Base-by-base conservation (phyloP, 257 asterid genomes). In the Nicotiana paniculata region DNA sequence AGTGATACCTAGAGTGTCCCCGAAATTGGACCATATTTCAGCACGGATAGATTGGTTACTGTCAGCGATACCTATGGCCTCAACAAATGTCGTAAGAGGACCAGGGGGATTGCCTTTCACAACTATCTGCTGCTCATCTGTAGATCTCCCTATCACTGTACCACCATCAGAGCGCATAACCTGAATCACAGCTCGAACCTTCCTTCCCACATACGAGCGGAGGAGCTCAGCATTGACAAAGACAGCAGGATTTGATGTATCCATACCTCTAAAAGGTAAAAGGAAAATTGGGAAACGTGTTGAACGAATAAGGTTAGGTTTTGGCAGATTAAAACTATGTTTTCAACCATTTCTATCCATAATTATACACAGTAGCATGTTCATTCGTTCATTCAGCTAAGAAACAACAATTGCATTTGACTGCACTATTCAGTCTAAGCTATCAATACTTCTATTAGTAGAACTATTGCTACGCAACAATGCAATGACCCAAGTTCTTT, bases 41-140 rank as follows among this genome's bases (percentile, higher is more conserved):
- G 97, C 94, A 70, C 66, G 85, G 85, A 96, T 92, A 16, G 98
- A 94, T 58, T 91, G 92, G 80, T 84, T 80, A 80, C 85, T 68
- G 57, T 94, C 98, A 26, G 99, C 99, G 21, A 96, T 87, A 68
- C 99, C 99, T 81, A 93, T 89, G 26, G 94, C 97, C 89, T 96
- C 99, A 6, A 96, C 93, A 82, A 89, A 96, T 33, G 96, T 88
- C 9, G 97, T 77, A 75, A 90, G 97, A 32, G 95, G 91, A 30
- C 37, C 86, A 33, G 97, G 85, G 1, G 97, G 95, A 5, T 81
- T 83, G 21, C 98, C 98, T 87, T 92, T 91, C 84, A 96, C 82
- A n/a, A 89, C 37, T 77, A 96, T 66, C 83, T 94, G 96, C 80
- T 94, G 93, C 33, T 90, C 97, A 53, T 96, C 97, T 26, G 98